These are phyloP conservation scores for Phytophthora sp. DNA, from an alignment of 352 stramenopile species.

Conservation along the genomic window DNA sequence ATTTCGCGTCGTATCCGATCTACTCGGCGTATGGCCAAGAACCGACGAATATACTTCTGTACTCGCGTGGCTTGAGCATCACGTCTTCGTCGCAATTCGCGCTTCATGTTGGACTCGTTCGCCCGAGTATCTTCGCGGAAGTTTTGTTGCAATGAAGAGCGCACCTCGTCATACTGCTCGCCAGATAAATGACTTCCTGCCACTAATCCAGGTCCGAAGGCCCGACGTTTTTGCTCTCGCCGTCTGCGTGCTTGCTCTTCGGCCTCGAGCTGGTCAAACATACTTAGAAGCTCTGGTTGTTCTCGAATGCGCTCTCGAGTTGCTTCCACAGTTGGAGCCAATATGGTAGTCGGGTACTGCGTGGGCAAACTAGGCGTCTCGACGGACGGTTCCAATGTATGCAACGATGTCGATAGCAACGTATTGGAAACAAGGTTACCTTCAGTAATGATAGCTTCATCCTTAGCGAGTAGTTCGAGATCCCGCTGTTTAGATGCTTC, in stretches of 20 bases:
- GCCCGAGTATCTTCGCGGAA: slow-evolving; percentile 50
- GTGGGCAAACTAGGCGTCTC: slow-evolving; percentile 10
- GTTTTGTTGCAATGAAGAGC: slow-evolving; percentile 46
- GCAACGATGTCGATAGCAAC: background rate
- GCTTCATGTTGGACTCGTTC: slow-evolving; percentile 56
- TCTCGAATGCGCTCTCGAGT: slow-evolving; percentile 42
- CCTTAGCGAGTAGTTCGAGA: slow-evolving; percentile 31
- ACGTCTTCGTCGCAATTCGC: slow-evolving; percentile 54
- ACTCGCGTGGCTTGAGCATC: slow-evolving; percentile 53
- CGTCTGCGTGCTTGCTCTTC: slow-evolving; percentile 59
- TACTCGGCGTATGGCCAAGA: slow-evolving; percentile 49
- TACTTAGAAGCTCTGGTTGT: slow-evolving; percentile 60
- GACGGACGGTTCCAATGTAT: slow-evolving; percentile 6
- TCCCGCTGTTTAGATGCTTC: slow-evolving; percentile 38
- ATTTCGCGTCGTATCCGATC: slow-evolving; percentile 34
- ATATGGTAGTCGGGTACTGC: slow-evolving; percentile 1
- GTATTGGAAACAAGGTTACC: background rate
- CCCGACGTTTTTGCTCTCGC: slow-evolving; percentile 33
- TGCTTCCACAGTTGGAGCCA: slow-evolving; percentile 29
- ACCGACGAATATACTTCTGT: slow-evolving; percentile 63
- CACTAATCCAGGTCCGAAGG: slow-evolving; percentile 6
- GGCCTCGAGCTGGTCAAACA: slow-evolving; percentile 83
- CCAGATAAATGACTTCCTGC: slow-evolving; percentile 18
- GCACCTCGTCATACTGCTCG: slow-evolving; percentile 35
- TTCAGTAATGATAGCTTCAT: slow-evolving; percentile 24